A percentile compares a stretch with the other conserved stretches of the same genome.
Conservation (phyloP, 2,329 filamentous ascomycete genomes). For the Calycina marina region DNA sequence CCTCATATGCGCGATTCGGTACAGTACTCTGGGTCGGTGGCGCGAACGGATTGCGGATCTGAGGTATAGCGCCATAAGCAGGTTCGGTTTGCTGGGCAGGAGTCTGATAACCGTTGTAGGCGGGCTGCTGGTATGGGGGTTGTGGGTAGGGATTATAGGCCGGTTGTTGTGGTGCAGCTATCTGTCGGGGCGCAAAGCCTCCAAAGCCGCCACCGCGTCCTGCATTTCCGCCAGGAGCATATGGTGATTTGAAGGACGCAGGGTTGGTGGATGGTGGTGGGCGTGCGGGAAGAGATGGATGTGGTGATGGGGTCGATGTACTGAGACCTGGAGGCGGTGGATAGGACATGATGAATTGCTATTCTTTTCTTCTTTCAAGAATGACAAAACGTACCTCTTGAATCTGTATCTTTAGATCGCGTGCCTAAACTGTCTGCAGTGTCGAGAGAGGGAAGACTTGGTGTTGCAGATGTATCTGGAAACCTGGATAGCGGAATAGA, state of each 20-base stretch:
- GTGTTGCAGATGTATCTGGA: too few species aligned
- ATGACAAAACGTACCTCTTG: constrained; percentile 25
- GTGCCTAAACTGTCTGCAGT: too few species aligned
- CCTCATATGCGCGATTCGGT: constrained; percentile 29
- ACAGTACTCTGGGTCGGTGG: constrained; percentile 35
- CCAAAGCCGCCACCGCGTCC: constrained; percentile 10
- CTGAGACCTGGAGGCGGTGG: constrained; percentile 67
- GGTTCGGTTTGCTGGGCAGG: constrained; percentile 12
- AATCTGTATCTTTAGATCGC: too few species aligned
- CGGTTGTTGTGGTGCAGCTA: constrained; percentile 28
- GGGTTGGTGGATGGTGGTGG: constrained; percentile 43
- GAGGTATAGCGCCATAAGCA: constrained; percentile 41
- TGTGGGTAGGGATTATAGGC: constrained; percentile 15
- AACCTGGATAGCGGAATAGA: too few species aligned
- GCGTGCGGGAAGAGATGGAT: constrained; percentile 61
- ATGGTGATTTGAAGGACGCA: constrained; percentile 15
- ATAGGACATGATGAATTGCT: constrained; percentile 65
- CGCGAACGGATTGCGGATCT: constrained; percentile 72
- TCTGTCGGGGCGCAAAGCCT: constrained; percentile 41
- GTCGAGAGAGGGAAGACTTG: too few species aligned
- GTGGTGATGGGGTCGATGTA: constrained; percentile 26
- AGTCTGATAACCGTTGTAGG: constrained; percentile 13
- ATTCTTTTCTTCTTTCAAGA: constrained; percentile 18
- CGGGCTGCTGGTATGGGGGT: constrained; percentile 16
- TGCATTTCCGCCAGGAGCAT: constrained; percentile 11